These are phyloP conservation scores for Apiospora aurea DNA, from an alignment of 2,329 filamentous ascomycete genomes.

Conservation along the genomic window DNA sequence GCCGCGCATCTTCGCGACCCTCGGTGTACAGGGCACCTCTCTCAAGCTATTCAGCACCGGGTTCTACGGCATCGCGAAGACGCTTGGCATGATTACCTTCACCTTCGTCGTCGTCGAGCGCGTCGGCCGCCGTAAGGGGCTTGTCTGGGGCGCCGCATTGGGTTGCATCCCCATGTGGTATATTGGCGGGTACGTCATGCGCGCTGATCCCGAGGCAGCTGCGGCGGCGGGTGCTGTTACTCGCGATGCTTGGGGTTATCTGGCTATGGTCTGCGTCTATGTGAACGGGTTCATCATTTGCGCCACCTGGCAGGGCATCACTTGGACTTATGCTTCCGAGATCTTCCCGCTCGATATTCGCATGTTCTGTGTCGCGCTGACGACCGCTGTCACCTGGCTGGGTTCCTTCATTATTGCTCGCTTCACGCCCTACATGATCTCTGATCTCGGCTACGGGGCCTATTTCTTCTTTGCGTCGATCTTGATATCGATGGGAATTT, in stretches of 20 bases:
- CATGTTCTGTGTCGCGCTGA: constrained; percentile 36
- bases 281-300: constrained; percentile 45
- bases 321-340: constrained; percentile 43
- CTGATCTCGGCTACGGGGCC: constrained; percentile 46
- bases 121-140: constrained; percentile 54
- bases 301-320: constrained; percentile 51
- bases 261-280: constrained; percentile 60
- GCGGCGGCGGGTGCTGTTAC: constrained; percentile 54
- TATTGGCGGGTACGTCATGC: constrained; percentile 47
- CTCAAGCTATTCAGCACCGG: constrained; percentile 48
- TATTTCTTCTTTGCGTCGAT: constrained; percentile 54
- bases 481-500: constrained; percentile 47
- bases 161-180: constrained; percentile 51
- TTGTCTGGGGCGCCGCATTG: constrained; percentile 52
- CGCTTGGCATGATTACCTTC: constrained; percentile 46
- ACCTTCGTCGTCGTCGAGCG: constrained; percentile 55
- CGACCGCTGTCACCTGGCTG: constrained; percentile 36
- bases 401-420: constrained; percentile 35
- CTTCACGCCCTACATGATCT: constrained; percentile 39
- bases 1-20: constrained; percentile 46
- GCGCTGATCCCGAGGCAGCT: constrained; percentile 43
- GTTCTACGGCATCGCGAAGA: constrained; percentile 50
- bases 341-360: constrained; percentile 37
- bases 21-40: constrained; percentile 44
- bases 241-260: constrained; percentile 48